Evolutionary conservation across 768 basidiomycete species (phyloP), one percentile per base, ranked within the genome.

Genomic region (Tephrocybe rancida): DNA sequence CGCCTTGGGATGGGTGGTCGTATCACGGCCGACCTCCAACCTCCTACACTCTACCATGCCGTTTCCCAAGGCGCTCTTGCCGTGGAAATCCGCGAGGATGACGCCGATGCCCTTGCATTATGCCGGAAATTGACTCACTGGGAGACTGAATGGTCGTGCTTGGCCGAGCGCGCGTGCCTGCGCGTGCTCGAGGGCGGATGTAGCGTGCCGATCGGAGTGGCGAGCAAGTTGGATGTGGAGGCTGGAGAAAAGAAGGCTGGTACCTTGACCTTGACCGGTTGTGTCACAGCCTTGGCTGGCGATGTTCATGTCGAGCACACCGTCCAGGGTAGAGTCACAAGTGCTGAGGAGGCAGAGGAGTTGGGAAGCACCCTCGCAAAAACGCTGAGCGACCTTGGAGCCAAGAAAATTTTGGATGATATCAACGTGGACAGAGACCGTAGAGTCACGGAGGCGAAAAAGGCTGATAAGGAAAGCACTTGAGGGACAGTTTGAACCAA

Each of bases 101-200:
- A 92, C 63, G 64, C 68, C 1, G 77, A 79, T 57, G 79, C 88
- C 7, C 71, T 80, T 22, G 80, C 80, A 48, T 69, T 95, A 26
- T 86, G 94, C 66, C 71, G 78, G 29, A 76, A 74, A 22, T 68
- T 95, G 43, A 91, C 84, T 1, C 90, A 97, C 66, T 82, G 85
- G 73, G 76, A 80, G 66, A 94, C 93, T 0, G 78, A 85, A 43
- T 92, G 87, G 87, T 73, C 65, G 50, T 92, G 88, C 63, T 73
- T 80, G 22, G 93, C 94, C 1, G 97, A 99, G 71, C 83, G 97
- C 13, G 90, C 88, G 1, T 88, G 90, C 69, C 75, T 98, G 58
- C 78, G 88, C n/a, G 86, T 88, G 21, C 77, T 98, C 48, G 97
- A 98, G 70, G 97, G 97, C 25, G 97, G 97, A 22, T 99, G 97